These are phyloP conservation scores for Apiospora kogelbergensis DNA, from an alignment of 2,329 filamentous ascomycete genomes.

Conservation along the genomic window DNA sequence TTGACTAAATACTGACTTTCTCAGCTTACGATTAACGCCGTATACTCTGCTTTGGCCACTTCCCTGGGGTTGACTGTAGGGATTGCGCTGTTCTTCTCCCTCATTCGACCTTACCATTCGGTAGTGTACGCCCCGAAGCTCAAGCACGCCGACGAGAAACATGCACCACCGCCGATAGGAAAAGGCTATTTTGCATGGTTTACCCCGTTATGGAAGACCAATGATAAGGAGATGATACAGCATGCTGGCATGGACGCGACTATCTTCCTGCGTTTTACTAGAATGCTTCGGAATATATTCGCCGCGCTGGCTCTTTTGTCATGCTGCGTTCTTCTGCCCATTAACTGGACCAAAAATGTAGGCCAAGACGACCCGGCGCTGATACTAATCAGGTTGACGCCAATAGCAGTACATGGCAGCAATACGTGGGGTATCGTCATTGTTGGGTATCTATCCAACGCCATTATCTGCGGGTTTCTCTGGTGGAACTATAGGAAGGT, in stretches of 20 bases:
- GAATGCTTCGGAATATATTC: constrained; percentile 94
- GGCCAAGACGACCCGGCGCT: constrained; percentile 29
- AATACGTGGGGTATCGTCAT: constrained; percentile 61
- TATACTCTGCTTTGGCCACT: constrained; percentile 77
- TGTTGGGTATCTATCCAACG: constrained; percentile 65
- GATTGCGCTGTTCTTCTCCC: constrained; percentile 79
- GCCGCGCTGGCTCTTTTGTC: constrained; percentile 69
- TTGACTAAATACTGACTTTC: background rate
- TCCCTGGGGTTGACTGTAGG: constrained; percentile 73
- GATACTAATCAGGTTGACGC: constrained; percentile 62
- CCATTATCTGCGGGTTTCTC: constrained; percentile 76
- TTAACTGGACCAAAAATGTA: constrained; percentile 63
- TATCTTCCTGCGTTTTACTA: constrained; percentile 82
- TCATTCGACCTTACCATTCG: constrained; percentile 87
- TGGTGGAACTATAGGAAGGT: constrained; percentile 89
- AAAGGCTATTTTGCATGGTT: constrained; percentile 90
- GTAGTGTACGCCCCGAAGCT: constrained; percentile 93
- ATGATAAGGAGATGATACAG: constrained; percentile 75
- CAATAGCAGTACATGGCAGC: constrained; percentile 50
- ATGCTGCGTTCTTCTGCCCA: constrained; percentile 75
- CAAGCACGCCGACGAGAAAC: constrained; percentile 87
- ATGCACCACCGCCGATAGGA: constrained; percentile 82
- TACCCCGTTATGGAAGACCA: constrained; percentile 72
- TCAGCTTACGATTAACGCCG: constrained; percentile 55
- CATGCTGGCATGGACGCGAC: constrained; percentile 88